Evolutionary conservation across 768 basidiomycete genomes (phyloP).

Genomic region (Boletales sp.): DNA sequence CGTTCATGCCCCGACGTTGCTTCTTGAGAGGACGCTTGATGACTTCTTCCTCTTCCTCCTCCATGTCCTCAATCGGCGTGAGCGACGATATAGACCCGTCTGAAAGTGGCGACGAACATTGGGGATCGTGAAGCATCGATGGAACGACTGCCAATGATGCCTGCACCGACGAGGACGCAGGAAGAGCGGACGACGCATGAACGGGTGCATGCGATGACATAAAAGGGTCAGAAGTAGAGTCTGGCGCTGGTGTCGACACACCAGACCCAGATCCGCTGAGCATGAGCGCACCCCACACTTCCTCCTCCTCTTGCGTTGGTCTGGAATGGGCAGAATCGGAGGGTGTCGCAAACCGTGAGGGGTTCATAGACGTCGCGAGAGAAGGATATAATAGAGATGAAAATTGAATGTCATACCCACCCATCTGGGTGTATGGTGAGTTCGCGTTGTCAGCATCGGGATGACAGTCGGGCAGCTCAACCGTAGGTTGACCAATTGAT

Average conservation of each 20-base stretch:
- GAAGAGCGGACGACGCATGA: neutral
- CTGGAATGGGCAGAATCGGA: neutral
- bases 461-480: neutral
- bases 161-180: neutral
- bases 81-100: slow-evolving; percentile 12
- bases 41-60: neutral
- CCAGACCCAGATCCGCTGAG: slow-evolving; percentile 5
- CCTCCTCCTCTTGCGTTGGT: slow-evolving; percentile 18
- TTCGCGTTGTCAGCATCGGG: neutral
- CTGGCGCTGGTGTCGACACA: slow-evolving; percentile 8
- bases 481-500: neutral
- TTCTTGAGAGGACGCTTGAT: neutral
- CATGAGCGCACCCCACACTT: slow-evolving; percentile 20
- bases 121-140: slow-evolving; percentile 6
- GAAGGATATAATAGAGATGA: neutral
- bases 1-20: neutral
- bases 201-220: slow-evolving; percentile 2
- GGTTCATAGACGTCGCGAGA: too few relatives aligned
- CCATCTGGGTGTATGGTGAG: neutral
- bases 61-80: slow-evolving; percentile 9
- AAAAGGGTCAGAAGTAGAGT: neutral
- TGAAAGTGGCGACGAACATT: neutral
- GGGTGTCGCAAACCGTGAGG: neutral
- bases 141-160: slow-evolving; percentile 6
- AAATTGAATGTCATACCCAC: neutral